Percentiles rank a stretch among this genome's conserved stretches.
Evolutionary conservation across 352 stramenopile species (phyloP).

Genomic region (Elongisporangium undulatum): DNA sequence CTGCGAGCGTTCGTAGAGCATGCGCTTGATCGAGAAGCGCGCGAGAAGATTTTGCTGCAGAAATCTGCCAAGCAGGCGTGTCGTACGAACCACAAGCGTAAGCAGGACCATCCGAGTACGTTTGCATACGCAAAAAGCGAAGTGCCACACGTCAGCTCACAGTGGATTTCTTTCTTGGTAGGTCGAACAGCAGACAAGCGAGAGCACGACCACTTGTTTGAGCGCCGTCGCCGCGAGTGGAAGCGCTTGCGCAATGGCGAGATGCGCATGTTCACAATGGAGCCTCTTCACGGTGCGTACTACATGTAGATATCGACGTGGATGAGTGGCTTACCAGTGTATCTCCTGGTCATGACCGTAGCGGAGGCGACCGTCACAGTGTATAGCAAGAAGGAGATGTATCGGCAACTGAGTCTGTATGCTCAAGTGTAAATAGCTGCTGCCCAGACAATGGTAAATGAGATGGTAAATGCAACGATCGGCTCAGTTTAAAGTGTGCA

Average conservation of each 20-base stretch:
- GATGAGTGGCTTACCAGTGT: not conserved
- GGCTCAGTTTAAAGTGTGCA: not conserved
- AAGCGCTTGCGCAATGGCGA: conserved; percentile 67
- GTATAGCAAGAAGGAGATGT: conserved; percentile 75
- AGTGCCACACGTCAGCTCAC: no score
- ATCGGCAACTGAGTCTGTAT: conserved; percentile 70
- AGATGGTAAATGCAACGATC: not conserved
- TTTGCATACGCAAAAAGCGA: no score
- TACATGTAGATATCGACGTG: not conserved
- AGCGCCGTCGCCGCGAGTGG: conserved; percentile 64
- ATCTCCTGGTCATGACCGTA: conserved; percentile 8
- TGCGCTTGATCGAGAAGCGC: conserved; percentile 54
- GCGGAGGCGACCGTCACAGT: conserved; percentile 63
- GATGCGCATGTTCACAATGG: conserved; percentile 66
- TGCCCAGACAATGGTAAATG: not conserved
- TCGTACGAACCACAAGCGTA: conserved; percentile 62
- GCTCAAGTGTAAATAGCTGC: conserved; percentile 44
- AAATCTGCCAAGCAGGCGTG: conserved; percentile 21
- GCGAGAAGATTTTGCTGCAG: conserved; percentile 32
- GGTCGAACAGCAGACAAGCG: conserved; percentile 64
- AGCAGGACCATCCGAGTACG: conserved; percentile 63
- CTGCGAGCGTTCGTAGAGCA: conserved; percentile 67
- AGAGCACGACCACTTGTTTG: conserved; percentile 74
- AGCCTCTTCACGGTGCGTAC: conserved; percentile 55
- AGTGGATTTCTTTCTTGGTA: conserved; percentile 11